Evolutionary conservation across 1,139 yeast genomes (phyloP).

Genomic region (Blastobotrys buckinghamii): DNA sequence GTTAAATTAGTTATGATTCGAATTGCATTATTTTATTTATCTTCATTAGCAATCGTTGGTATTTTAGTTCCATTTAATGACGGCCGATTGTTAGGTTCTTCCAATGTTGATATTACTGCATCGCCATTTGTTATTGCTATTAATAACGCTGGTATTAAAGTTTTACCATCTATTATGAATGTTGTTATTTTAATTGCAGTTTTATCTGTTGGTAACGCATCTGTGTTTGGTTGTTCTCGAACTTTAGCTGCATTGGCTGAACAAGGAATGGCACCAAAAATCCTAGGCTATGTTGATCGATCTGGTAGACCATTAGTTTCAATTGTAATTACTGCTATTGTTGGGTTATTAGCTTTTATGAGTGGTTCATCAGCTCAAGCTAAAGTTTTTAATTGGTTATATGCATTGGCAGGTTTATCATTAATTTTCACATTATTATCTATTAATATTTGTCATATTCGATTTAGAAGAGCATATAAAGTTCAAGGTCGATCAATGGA

Average conservation of each 20-base stretch:
- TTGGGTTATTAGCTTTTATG: constrained; percentile 67
- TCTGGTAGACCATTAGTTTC: constrained; percentile 70
- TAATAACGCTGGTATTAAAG: constrained; percentile 49
- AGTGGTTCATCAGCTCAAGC: constrained; percentile 34
- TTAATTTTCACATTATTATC: constrained; percentile 83
- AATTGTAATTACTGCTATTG: constrained; percentile 46
- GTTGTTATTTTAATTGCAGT: constrained; percentile 68
- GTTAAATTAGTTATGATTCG: constrained; percentile 72
- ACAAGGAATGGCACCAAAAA: constrained; percentile 73
- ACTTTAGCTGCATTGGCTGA: constrained; percentile 76
- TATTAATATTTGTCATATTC: constrained; percentile 66
- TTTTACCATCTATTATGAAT: constrained; percentile 64
- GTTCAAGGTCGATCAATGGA: constrained; percentile 56
- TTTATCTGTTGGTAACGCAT: constrained; percentile 67
- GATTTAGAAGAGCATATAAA: constrained; percentile 71
- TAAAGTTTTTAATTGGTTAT: constrained; percentile 66
- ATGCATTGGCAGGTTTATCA: constrained; percentile 78
- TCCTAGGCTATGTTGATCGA: constrained; percentile 68
- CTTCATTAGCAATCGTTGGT: constrained; percentile 54
- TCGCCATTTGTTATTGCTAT: constrained; percentile 75
- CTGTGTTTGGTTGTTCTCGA: constrained; percentile 75
- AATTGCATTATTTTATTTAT: constrained; percentile 56
- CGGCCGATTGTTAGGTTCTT: constrained; percentile 39
- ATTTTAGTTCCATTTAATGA: constrained; percentile 59
- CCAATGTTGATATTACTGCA: constrained; percentile 48